Conservation (phyloP, 805 yeast species). For the Schizosaccharomyces japonicus region DNA sequence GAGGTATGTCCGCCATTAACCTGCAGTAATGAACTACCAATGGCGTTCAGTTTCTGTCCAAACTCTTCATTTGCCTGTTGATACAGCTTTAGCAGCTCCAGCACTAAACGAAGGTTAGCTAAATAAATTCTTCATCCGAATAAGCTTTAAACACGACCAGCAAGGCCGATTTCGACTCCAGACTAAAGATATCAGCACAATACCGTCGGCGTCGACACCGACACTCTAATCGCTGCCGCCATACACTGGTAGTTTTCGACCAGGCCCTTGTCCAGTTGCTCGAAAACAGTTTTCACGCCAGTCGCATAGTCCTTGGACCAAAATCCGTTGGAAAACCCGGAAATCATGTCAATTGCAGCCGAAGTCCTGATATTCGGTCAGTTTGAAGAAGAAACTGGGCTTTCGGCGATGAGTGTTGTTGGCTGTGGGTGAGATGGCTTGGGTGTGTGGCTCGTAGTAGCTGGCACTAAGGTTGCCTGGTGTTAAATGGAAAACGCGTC, state of each 20-base stretch:
- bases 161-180: constrained; percentile 26
- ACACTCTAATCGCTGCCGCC: not conserved
- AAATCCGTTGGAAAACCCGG: constrained; percentile 40
- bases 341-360: not conserved
- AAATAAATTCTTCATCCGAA: no score
- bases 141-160: no score
- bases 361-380: no score
- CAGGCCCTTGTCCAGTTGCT: constrained; percentile 15
- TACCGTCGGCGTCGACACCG: not conserved
- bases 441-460: no score
- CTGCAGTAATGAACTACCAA: constrained; percentile 19
- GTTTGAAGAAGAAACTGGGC: no score
- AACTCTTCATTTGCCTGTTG: not conserved
- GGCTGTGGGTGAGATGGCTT: no score
- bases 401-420: no score
- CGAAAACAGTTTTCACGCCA: constrained; percentile 20
- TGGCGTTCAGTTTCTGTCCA: constrained; percentile 29
- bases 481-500: no score
- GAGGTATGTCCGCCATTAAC: constrained; percentile 10
- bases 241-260: constrained; percentile 4
- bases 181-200: constrained; percentile 18
- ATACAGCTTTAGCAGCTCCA: constrained; percentile 22
- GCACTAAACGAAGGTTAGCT: constrained; percentile 47
- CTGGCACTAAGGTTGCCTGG: no score
- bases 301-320: constrained; percentile 46